phyloP scores from a whole-genome alignment of 768 basidiomycete genomes.

The Collybiopsis luxurians region DNA sequence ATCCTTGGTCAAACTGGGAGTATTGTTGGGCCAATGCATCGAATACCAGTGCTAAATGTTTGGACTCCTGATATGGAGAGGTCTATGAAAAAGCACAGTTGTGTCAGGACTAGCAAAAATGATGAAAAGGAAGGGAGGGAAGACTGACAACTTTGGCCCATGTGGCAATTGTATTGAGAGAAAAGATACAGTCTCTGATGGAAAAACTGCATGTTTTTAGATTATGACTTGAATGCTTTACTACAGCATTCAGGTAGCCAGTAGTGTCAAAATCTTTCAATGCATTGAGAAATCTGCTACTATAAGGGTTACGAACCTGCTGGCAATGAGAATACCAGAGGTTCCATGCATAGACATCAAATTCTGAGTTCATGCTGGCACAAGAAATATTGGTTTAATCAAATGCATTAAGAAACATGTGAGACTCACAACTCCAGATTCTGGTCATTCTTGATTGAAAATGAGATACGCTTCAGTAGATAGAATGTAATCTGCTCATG shows the following conservation, averaged over 20 bases:
- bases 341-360: neutral
- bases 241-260: neutral
- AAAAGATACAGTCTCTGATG: neutral
- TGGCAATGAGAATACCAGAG: neutral
- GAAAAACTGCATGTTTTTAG: neutral
- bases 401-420: too few relatives aligned
- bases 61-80: too few relatives aligned
- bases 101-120: too few relatives aligned
- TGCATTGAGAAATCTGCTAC: neutral
- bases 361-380: neutral
- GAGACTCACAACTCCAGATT: neutral
- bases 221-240: neutral
- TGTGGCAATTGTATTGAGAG: neutral
- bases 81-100: too few relatives aligned
- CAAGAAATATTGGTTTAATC: too few relatives aligned
- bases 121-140: neutral
- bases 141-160: constrained; percentile 1
- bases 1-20: neutral
- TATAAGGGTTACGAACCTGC: neutral
- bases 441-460: neutral
- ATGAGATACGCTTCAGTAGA: neutral
- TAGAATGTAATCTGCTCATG: neutral
- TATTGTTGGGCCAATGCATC: neutral
- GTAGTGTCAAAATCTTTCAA: neutral
- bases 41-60: neutral